Evolutionary conservation across 1,284 basidiomycete species (phyloP).

Genomic region (Puccinia novopanici): DNA sequence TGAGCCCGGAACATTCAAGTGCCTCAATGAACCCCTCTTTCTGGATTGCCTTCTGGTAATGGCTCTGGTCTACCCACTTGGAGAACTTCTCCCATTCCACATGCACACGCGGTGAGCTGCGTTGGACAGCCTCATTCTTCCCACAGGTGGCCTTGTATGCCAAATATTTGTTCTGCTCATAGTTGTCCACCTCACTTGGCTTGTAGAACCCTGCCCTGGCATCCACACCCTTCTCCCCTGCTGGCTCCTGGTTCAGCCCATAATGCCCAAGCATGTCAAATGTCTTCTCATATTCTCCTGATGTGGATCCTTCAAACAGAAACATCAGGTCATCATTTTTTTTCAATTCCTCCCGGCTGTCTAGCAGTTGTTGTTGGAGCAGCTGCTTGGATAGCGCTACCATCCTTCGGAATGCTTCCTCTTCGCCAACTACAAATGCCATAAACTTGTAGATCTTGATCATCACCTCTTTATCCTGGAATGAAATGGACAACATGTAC

Average conservation of each 20-base stretch:
- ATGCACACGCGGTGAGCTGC: background rate
- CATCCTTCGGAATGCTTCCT: slow-evolving; percentile 23
- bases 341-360: background rate
- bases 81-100: background rate
- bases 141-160: background rate
- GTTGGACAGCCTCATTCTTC: background rate
- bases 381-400: background rate
- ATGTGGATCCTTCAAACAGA: background rate
- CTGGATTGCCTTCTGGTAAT: background rate
- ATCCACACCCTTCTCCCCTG: too few relatives aligned
- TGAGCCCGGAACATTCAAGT: background rate
- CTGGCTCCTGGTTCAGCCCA: background rate
- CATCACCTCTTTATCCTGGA: background rate
- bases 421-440: background rate
- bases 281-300: background rate
- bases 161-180: background rate
- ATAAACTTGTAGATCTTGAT: background rate
- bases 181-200: background rate
- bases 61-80: background rate
- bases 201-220: background rate
- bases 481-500: background rate
- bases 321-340: background rate
- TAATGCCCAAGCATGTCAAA: slow-evolving; percentile 4
- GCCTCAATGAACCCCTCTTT: background rate
- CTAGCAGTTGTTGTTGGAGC: background rate